A percentile compares a stretch with the other conserved stretches of the same genome.
Conservation (phyloP, 2,329 filamentous ascomycete species). For the Podosphaera leucotricha region DNA sequence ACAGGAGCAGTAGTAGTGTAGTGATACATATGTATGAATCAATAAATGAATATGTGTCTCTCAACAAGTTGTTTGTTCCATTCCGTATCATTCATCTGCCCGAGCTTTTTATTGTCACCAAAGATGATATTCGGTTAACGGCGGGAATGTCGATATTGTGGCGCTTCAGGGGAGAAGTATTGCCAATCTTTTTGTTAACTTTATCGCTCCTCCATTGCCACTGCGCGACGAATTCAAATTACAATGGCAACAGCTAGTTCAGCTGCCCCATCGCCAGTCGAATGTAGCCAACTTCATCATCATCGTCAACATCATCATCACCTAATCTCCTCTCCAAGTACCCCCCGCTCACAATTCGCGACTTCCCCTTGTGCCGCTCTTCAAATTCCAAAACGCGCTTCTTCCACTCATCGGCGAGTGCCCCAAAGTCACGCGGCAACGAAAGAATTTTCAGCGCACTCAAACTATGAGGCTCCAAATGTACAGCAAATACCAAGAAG, state of each 20-base stretch:
- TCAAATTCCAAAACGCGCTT: conserved; percentile 3
- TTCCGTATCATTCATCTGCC: neutral
- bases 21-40: too few relatives aligned
- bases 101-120: neutral
- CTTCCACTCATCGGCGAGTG: conserved; percentile 14
- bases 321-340: neutral
- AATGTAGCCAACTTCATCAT: neutral
- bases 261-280: neutral
- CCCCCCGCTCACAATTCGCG: neutral
- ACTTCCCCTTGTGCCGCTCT: neutral
- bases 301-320: neutral
- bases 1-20: too few relatives aligned
- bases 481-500: conserved; percentile 22
- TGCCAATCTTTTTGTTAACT: neutral
- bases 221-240: neutral
- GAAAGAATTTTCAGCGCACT: conserved; percentile 26
- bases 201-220: neutral
- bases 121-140: neutral
- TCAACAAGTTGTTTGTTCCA: too few relatives aligned
- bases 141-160: neutral
- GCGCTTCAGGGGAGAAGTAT: neutral
- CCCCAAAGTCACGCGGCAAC: conserved; percentile 19
- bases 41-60: too few relatives aligned
- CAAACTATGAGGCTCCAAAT: conserved; percentile 53
- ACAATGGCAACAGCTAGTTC: neutral